Evolutionary conservation across 2,329 filamentous ascomycete genomes (phyloP), one percentile per base, ranked within the genome.

Genomic region (Bipolaris oryzae): DNA sequence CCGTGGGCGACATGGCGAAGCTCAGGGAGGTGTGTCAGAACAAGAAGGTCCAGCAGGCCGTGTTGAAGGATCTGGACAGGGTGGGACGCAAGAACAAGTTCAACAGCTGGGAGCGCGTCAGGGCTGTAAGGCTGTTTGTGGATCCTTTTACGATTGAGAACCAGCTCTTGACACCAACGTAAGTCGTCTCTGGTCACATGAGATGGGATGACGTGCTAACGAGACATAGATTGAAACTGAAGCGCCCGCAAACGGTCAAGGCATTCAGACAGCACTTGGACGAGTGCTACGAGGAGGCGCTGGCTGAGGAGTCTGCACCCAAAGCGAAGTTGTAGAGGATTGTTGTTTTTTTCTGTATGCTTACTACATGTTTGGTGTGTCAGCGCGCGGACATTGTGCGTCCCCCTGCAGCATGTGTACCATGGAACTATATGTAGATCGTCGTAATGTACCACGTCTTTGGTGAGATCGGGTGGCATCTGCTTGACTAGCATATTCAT

Each of bases 81-180:
- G 89, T 96, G 56, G 92, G 86, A 41, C 89, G 85, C 80, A 89
- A 88, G 79, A 87, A 90, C 76, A 96, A 95, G 80, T 93, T 99
- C 77, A 95, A 96, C 74, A 91, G 88, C 65, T 98, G 90, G 68
- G 95, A 99, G 82, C 86, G 87, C 62, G 88, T 98, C 44, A 86
- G 84, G 74, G 90, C 88, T 66, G 83, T 89, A 54, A 78, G 89
- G 61, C 78, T 99, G 65, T 88, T 89, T 68, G 68, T 97, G 13
- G 95, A 99, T 57, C 95, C 95, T 1, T 98, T 99, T 70, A 91
- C 87, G 1, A 87, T 98, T 63, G 93, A 96, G 48, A 99, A 99
- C 73, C 90, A 96, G 77, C 82, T 97, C 47, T 79, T 93, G 73
- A 95, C 91, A 18, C 91, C 91, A 20, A 96, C 91, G 90, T 94